Evolutionary conservation across 2,329 filamentous ascomycete genomes (phyloP), one percentile per base, ranked within the genome.

Genomic region (Paraphaeosphaeria minitans): DNA sequence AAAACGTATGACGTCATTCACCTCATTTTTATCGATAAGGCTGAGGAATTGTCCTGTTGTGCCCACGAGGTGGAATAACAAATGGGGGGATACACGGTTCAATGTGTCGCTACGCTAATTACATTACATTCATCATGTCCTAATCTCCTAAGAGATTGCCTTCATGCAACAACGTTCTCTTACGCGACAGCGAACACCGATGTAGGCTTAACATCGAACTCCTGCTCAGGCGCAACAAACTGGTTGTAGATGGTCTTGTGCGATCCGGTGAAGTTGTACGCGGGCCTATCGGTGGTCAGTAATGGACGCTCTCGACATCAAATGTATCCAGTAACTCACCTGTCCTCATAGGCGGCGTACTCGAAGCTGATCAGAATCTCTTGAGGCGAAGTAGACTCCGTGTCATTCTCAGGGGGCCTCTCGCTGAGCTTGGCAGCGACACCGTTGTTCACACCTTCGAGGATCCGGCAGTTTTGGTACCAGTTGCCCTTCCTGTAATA

Each of bases 211-310:
- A 67, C 45, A 49, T 59, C 55, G 45, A 67, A 68, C 27, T 65
- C 55, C 33, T 54, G 47, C 14, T 39, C 46, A 16, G 65, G 63
- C 4, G 61, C 48, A 4, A 63, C 61, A 54, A 63, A 62, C 16
- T 56, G 53, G 42, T 68, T 68, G 54, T 66, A 67, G 19, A 59
- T 58, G 1, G 61, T 39, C 51, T 64, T 47, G 24, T 61, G 50
- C n/a, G 33, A 54, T 8, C 57, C 66, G 0, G 66, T 57, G 33
- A 61, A 68, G 56, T 68, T 68, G 49, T 66, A 68, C 8, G 60
- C 45, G 31, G 62, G 62, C 12, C 65, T 65, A 45, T 10, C 1
- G 14, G 10, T 33, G 42, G 27, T 46, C 19, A 24, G n/a, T 22
- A 37, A 31, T 37, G 31, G n/a, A 41, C 14, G n/a, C 58, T 35